Conservation (phyloP, 768 basidiomycete species). For the Boletus pseudo-olivaceus region DNA sequence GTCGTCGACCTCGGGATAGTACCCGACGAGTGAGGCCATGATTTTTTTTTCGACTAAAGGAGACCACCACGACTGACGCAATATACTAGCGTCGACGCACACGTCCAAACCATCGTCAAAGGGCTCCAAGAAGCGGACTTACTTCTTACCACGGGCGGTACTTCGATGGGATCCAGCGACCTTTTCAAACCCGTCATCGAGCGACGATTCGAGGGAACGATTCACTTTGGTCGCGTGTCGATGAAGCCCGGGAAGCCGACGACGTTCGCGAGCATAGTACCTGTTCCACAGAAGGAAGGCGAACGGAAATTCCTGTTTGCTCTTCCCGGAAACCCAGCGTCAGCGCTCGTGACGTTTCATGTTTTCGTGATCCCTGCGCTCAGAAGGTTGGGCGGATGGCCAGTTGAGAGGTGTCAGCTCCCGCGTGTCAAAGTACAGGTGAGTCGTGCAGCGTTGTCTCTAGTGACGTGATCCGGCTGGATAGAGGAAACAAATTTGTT, state of each 20-base stretch:
- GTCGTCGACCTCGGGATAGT: slow-evolving; percentile 82
- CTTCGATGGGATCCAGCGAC: slow-evolving; percentile 88
- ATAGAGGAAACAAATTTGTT: not conserved
- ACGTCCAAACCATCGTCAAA: slow-evolving; percentile 51
- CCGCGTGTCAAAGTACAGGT: slow-evolving; percentile 67
- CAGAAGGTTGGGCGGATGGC: slow-evolving; percentile 68
- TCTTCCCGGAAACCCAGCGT: slow-evolving; percentile 86
- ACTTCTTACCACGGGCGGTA: slow-evolving; percentile 82
- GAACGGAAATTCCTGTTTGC: slow-evolving; percentile 69
- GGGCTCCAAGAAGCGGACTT: slow-evolving; percentile 69
- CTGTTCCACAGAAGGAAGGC: slow-evolving; percentile 33
- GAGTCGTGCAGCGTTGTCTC: slow-evolving; percentile 13
- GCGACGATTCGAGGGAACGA: slow-evolving; percentile 64
- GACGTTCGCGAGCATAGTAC: slow-evolving; percentile 74
- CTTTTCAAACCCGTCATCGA: slow-evolving; percentile 88
- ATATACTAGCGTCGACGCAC: slow-evolving; percentile 47
- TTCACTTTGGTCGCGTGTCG: slow-evolving; percentile 84
- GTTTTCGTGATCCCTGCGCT: slow-evolving; percentile 83
- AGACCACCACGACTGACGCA: not conserved
- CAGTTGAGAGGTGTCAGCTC: slow-evolving; percentile 45
- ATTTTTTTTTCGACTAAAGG: not conserved
- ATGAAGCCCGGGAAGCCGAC: slow-evolving; percentile 89
- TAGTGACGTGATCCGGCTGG: not conserved
- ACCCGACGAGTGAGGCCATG: slow-evolving; percentile 55
- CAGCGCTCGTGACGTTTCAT: slow-evolving; percentile 82